Evolutionary conservation across 2,329 filamentous ascomycete genomes (phyloP).

Genomic region (Thelonectria blattea): DNA sequence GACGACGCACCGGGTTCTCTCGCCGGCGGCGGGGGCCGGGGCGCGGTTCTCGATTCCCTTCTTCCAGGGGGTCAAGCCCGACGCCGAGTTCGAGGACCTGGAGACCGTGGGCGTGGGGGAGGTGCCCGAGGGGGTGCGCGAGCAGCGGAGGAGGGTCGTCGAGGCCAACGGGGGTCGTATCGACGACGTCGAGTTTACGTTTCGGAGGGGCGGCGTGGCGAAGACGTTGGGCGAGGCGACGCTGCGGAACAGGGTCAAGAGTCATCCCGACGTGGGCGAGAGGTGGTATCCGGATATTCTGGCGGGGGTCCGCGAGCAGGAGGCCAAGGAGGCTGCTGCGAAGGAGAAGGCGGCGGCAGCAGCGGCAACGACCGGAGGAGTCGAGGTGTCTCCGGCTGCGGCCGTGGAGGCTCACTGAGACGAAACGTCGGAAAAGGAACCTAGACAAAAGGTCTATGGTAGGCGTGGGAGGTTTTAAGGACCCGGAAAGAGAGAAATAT

Average conservation of each 20-base stretch:
- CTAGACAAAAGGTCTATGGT: constrained; percentile 8
- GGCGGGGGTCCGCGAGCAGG: constrained; percentile 62
- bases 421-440: neutral
- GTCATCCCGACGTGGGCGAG: constrained; percentile 85
- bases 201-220: constrained; percentile 70
- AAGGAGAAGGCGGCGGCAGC: constrained; percentile 37
- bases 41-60: constrained; percentile 83
- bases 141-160: constrained; percentile 65
- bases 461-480: constrained; percentile 18
- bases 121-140: constrained; percentile 67
- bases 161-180: constrained; percentile 61
- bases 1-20: constrained; percentile 85
- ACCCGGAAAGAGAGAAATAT: constrained; percentile 11
- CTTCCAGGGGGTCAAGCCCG: constrained; percentile 84
- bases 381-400: constrained; percentile 26
- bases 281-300: constrained; percentile 75
- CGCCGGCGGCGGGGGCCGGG: constrained; percentile 71
- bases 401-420: constrained; percentile 43
- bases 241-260: constrained; percentile 83
- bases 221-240: constrained; percentile 82
- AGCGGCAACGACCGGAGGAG: neutral
- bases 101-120: constrained; percentile 62
- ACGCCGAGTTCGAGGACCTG: constrained; percentile 80
- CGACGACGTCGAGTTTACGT: constrained; percentile 88
- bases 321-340: constrained; percentile 60